These are phyloP conservation scores for Nicotiana undulata DNA, from an alignment of 257 asterid genomes.

Conservation along the genomic window DNA sequence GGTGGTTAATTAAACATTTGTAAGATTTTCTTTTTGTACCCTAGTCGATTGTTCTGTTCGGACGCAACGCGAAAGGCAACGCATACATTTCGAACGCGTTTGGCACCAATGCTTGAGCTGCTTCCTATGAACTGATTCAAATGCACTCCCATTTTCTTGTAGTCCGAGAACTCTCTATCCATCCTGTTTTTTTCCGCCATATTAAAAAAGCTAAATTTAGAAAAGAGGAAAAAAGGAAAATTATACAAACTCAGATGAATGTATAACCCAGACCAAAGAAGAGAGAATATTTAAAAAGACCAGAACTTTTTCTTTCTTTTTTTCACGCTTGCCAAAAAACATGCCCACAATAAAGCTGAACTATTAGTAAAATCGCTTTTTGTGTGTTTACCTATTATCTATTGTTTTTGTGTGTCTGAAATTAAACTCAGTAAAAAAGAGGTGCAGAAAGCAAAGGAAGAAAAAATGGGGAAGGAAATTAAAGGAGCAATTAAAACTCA, in stretches of 20 bases:
- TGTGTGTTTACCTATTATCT: not conserved
- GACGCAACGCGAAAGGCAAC: constrained; percentile 82
- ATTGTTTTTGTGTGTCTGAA: not conserved
- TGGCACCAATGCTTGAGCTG: constrained; percentile 96
- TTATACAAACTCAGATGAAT: not conserved
- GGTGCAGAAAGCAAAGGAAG: not conserved
- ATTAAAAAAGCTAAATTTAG: not conserved
- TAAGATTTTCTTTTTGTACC: constrained; percentile 24
- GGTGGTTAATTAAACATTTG: not conserved
- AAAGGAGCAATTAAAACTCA: constrained; percentile 5
- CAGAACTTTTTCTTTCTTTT: not conserved
- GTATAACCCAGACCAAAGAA: not conserved
- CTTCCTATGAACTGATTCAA: constrained; percentile 88
- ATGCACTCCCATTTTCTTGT: constrained; percentile 73
- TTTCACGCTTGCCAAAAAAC: not conserved
- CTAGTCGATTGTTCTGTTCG: constrained; percentile 49
- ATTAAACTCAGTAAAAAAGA: not conserved
- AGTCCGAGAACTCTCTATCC: constrained; percentile 67
- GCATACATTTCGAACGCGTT: constrained; percentile 62
- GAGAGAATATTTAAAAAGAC: not conserved
- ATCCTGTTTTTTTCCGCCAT: constrained; percentile 16
- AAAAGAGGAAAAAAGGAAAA: not conserved
- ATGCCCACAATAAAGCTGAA: not conserved
- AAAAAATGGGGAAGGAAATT: not conserved
- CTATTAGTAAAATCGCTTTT: not conserved